phyloP scores from a whole-genome alignment of 208 protist species.

The Leishmania guyanensis region DNA sequence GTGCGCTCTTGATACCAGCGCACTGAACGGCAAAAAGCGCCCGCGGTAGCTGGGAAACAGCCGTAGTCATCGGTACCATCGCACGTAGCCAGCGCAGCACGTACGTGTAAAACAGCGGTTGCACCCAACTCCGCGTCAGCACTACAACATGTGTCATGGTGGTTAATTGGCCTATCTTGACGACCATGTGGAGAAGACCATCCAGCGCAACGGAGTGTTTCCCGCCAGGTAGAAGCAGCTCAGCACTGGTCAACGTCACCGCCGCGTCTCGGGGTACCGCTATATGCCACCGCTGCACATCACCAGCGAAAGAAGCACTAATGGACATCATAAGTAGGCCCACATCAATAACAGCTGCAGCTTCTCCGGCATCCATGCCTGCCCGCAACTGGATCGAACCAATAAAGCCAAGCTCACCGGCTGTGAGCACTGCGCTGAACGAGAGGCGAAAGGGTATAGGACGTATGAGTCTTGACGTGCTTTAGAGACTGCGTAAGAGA shows the following conservation, averaged over 20 bases:
- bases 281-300: not conserved
- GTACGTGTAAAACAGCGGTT: conserved; percentile 7
- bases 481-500: not conserved
- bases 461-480: not conserved
- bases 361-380: not conserved
- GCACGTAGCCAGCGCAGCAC: conserved; percentile 21
- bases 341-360: not conserved
- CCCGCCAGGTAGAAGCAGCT: not conserved
- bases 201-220: not conserved
- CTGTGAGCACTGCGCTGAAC: not conserved
- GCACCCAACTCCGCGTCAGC: not conserved
- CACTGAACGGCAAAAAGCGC: not conserved
- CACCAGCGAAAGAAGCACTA: not conserved
- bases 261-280: not conserved
- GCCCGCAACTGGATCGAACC: not conserved
- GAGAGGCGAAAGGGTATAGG: not conserved
- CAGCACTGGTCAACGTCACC: not conserved
- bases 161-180: not conserved
- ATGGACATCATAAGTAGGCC: not conserved
- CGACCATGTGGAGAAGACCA: not conserved
- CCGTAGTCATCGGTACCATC: not conserved
- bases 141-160: not conserved
- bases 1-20: conserved; percentile 4
- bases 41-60: conserved; percentile 1
- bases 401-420: no score